Percentiles rank a stretch among this genome's conserved stretches.
phyloP scores from a whole-genome alignment of 495 filamentous ascomycete genomes.

The Achaetomiella virescens region DNA sequence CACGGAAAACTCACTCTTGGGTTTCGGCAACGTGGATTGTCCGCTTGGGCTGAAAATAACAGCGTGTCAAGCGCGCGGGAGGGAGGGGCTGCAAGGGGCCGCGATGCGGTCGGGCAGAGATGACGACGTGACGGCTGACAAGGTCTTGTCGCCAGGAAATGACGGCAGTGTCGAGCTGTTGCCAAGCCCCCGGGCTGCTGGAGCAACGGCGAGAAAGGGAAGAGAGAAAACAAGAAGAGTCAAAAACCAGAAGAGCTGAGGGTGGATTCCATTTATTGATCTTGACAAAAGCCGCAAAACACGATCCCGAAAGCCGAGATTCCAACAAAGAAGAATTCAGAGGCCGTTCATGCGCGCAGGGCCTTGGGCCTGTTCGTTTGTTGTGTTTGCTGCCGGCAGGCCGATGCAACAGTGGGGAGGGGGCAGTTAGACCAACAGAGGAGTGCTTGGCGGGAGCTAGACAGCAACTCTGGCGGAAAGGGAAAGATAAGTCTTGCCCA shows the following conservation, averaged over 20 bases:
- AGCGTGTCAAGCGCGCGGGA: constrained; percentile 5
- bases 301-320: too few species aligned
- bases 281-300: too few species aligned
- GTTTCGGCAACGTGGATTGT: constrained; percentile 12
- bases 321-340: background rate
- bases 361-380: background rate
- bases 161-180: constrained; percentile 7
- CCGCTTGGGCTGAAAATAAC: constrained; percentile 6
- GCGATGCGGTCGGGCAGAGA: constrained; percentile 16
- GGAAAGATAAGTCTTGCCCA: too few species aligned
- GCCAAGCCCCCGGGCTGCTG: constrained; percentile 9
- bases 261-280: background rate
- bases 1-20: background rate
- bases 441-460: constrained; percentile 3
- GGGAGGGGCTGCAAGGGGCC: background rate
- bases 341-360: too few species aligned
- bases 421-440: background rate
- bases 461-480: too few species aligned
- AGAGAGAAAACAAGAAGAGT: background rate
- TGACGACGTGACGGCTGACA: constrained; percentile 11
- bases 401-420: constrained; percentile 16
- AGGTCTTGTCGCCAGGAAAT: constrained; percentile 3
- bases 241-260: background rate
- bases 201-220: background rate
- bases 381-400: constrained; percentile 4